Evolutionary conservation across 2,329 filamentous ascomycete species (phyloP), one percentile per base, ranked within the genome.

Genomic region (Penicillium aurantiogriseum): DNA sequence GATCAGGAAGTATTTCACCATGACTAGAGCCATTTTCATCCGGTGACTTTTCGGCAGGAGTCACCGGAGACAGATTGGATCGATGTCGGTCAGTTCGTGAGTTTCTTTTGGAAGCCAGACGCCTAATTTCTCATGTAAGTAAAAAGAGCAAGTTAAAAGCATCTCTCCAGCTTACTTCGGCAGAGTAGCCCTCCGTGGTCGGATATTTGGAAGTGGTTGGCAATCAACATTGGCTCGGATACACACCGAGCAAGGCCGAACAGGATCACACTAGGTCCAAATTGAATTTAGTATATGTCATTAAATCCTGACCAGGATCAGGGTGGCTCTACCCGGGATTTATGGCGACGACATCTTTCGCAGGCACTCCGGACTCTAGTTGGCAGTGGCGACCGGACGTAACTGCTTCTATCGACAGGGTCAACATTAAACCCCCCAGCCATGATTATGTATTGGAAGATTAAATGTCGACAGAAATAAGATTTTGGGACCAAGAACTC

Each of bases 241-340:
- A 58, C 73, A 75, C 1, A 73, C 60, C 3, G 70, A 69, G 59
- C 73, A 75, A 48, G 73, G 71, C 1, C 72, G 63, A 45, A 66
- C 71, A 5, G 58, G 60, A 48, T 75, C 72, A 51, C 72, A 75
- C 71, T 74, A 46, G 27, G 17, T 49, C 57, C 15, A 31, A 35
- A 1, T 35, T 25, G 2, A 10, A 33, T 25, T 48, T 10, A 54
- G 51, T 23, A 48, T 48, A 19, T 25, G 13, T 35, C 15, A 13
- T 11, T 36, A 17, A 2, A 15, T 40, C 21, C 33, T 19, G 25
- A 19, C 6, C 8, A 25, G 19, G 36, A 13, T 23, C 29, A 52
- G 21, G 29, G 50, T 49, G 23, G 23, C 29, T 48, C 21, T 65
- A 71, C 70, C 52, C 71, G 59, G 40, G 65, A 64, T 61, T 72